Conservation (phyloP, 495 filamentous ascomycete species). For the Talaromyces trachyspermus region DNA sequence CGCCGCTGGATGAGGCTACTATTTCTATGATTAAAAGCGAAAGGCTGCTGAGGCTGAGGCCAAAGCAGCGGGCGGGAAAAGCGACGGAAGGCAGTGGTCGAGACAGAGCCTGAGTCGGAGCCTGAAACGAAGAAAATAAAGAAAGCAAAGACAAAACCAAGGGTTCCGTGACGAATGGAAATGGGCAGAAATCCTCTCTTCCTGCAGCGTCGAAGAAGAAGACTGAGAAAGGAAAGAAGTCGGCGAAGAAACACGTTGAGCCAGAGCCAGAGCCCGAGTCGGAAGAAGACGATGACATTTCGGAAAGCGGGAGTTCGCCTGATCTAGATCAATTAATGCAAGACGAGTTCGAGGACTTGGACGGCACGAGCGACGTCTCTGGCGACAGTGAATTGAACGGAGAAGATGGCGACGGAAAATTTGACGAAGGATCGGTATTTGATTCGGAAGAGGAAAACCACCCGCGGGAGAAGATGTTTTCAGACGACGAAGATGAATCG, state of each 20-base stretch:
- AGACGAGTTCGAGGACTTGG: constrained; percentile 49
- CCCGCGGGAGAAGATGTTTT: constrained; percentile 65
- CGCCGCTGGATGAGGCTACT: constrained; percentile 71
- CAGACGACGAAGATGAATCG: constrained; percentile 86
- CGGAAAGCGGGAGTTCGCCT: constrained; percentile 26
- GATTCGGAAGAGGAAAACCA: constrained; percentile 65
- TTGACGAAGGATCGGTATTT: constrained; percentile 56
- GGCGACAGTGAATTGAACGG: constrained; percentile 45
- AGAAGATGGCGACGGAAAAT: constrained; percentile 49
- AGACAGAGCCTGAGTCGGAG: constrained; percentile 31
- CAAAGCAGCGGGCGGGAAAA: constrained; percentile 52
- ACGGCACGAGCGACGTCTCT: constrained; percentile 31
- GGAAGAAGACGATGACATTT: constrained; percentile 27
- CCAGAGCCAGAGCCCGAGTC: constrained; percentile 34
- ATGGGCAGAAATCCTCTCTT: constrained; percentile 17
- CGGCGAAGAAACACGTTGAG: constrained; percentile 27
- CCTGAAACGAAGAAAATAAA: constrained; percentile 43
- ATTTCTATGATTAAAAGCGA: constrained; percentile 67
- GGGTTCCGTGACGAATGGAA: constrained; percentile 25
- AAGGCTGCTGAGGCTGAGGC: constrained; percentile 55
- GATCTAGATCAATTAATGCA: constrained; percentile 28
- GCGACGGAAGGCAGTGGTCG: constrained; percentile 45
- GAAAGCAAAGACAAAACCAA: constrained; percentile 14
- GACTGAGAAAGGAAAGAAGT: constrained; percentile 11
- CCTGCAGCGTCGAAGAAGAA: constrained; percentile 16